Conservation (phyloP, 331 rosid genomes). For the Pyracantha coccinea region DNA sequence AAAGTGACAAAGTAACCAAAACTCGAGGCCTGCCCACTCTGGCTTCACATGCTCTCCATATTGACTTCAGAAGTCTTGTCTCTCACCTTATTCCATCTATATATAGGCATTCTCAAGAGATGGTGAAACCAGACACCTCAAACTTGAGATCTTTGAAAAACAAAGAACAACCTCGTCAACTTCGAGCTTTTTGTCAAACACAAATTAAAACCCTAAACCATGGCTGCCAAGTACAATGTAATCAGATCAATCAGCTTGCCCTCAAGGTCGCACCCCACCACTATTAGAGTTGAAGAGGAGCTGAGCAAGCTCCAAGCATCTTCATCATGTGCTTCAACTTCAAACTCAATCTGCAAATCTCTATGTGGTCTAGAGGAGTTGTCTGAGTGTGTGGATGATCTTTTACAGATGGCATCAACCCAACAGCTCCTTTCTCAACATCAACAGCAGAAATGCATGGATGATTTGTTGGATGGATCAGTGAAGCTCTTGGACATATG, state of each 20-base stretch:
- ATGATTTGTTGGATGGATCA: conserved; percentile 53
- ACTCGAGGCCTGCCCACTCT: conserved; percentile 16
- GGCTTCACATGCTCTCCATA: conserved; percentile 35
- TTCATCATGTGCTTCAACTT: not conserved
- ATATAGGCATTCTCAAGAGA: conserved; percentile 7
- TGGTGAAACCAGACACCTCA: conserved; percentile 14
- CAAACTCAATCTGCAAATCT: conserved; percentile 25
- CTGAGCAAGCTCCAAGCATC: conserved; percentile 31
- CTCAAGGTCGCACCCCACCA: conserved; percentile 54
- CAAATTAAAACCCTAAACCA: not conserved
- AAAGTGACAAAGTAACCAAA: conserved; percentile 23
- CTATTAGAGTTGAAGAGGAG: conserved; percentile 36
- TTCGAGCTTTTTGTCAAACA: not conserved
- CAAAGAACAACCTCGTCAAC: not conserved
- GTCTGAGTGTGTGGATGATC: conserved; percentile 37
- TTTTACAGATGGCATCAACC: conserved; percentile 48
- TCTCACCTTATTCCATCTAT: conserved; percentile 4
- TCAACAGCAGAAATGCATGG: conserved; percentile 26
- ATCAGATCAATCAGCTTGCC: conserved; percentile 69
- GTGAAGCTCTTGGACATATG: conserved; percentile 45
- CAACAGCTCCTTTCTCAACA: conserved; percentile 36
- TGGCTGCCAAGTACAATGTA: conserved; percentile 31
- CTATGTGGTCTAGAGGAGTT: conserved; percentile 36
- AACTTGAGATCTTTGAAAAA: not conserved
- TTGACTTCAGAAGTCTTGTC: not conserved